Percentiles rank a stretch among this genome's conserved stretches.
These are phyloP conservation scores for Leptodontidium sp. DNA, from an alignment of 2,329 filamentous ascomycete species.

Conservation along the genomic window DNA sequence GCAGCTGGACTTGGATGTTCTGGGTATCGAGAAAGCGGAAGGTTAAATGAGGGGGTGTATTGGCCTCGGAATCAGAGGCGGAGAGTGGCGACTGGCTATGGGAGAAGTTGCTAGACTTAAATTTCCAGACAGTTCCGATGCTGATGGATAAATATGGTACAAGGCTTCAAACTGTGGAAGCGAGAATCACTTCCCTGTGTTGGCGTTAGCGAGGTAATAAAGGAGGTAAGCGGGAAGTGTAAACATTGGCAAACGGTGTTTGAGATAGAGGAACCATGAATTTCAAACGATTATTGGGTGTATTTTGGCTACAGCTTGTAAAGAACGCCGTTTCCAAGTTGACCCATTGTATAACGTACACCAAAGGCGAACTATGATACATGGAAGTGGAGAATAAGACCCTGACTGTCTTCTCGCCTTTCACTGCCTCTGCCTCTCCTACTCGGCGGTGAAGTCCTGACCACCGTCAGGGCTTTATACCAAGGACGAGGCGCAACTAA, in stretches of 20 bases:
- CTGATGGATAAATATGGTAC: neutral
- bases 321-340: neutral
- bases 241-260: neutral
- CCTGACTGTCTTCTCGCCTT: neutral
- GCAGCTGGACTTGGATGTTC: constrained; percentile 8
- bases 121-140: neutral
- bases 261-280: neutral
- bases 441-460: neutral
- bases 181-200: neutral
- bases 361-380: neutral
- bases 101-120: neutral
- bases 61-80: too few species aligned
- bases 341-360: neutral
- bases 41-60: neutral
- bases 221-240: neutral
- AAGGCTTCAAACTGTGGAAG: neutral
- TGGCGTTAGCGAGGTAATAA: neutral
- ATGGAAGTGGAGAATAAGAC: neutral
- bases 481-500: neutral
- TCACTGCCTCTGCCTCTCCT: neutral
- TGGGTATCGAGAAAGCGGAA: constrained; percentile 13
- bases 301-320: neutral
- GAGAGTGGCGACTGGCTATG: too few species aligned
- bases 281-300: neutral
- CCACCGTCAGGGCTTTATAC: neutral